These are phyloP conservation scores for Crithidia bombi DNA, from an alignment of 208 protist species.

Conservation along the genomic window DNA sequence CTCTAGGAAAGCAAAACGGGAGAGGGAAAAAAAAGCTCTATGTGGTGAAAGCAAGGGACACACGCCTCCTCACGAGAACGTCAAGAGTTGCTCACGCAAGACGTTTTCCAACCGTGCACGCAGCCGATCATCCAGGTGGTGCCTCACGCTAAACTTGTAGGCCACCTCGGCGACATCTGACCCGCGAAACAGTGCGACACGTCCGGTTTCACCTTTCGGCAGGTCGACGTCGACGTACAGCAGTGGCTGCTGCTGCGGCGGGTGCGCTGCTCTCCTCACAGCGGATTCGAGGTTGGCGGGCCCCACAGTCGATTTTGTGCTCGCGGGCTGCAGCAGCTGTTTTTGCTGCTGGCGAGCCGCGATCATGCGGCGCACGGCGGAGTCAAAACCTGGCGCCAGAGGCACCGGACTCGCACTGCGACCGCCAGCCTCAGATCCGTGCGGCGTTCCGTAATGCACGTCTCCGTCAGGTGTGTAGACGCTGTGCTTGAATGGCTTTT, in stretches of 20 bases:
- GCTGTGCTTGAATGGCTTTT: slow-evolving; percentile 12
- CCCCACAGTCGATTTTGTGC: neutral
- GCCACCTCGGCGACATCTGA: slow-evolving; percentile 18
- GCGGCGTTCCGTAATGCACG: neutral
- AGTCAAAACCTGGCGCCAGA: slow-evolving; percentile 41
- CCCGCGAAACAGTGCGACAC: slow-evolving; percentile 25
- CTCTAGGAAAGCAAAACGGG: neutral
- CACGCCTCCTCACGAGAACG: neutral
- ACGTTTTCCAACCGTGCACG: slow-evolving; percentile 23
- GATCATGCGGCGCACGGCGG: slow-evolving; percentile 59
- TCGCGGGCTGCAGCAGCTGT: slow-evolving; percentile 3
- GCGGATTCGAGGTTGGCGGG: slow-evolving; percentile 6
- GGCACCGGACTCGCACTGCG: slow-evolving; percentile 3
- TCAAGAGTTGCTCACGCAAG: slow-evolving; percentile 19
- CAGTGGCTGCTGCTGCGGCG: slow-evolving; percentile 14
- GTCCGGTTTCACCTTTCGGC: slow-evolving; percentile 14
- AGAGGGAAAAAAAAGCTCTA: neutral
- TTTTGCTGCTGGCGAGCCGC: slow-evolving; percentile 35
- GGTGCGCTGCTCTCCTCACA: neutral
- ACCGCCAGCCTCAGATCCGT: neutral
- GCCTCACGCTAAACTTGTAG: slow-evolving; percentile 13
- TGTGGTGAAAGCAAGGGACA: neutral
- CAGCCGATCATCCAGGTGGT: slow-evolving; percentile 20
- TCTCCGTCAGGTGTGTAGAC: neutral
- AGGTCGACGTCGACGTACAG: slow-evolving; percentile 35